Evolutionary conservation across 768 basidiomycete species (phyloP), one percentile per base, ranked within the genome.

Genomic region (Holtermanniella nyarrowii): DNA sequence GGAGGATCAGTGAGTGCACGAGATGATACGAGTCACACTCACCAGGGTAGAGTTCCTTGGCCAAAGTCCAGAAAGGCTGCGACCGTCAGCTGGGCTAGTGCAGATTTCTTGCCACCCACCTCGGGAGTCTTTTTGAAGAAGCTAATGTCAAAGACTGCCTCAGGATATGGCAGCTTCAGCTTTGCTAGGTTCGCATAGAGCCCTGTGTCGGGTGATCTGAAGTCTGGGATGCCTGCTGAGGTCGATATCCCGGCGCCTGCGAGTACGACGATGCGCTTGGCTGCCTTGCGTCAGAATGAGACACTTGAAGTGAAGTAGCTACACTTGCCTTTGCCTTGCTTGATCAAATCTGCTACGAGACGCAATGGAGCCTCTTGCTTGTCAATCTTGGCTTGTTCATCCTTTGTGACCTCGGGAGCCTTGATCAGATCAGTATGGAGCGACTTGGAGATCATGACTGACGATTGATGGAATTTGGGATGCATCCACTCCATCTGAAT

Each of bases 141-240:
- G 45, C 76, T 75, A 62, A 97, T 84, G 59, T 96, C 86, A 62
- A 97, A 97, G 25, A 96, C 90, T 0, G 91, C 91, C 64, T 97
- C 91, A 0, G 91, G 89, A 61, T 85, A 82, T n/a, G 89, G 90
- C 14, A 76, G 60, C 39, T 74, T 65, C 53, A 74, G 67, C 18
- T 62, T 60, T 46, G 68, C 60, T 1, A 76, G 63, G 52, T 75
- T 76, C 42, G 62, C 60, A 58, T 75, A 76, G 16, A 76, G 56
- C 0, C 88, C 89, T 27, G 88, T 90, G 21, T 82, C 79, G 0
- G 86, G 85, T 10, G 85, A 86, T 55, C 90, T 76, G 68, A 91
- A 95, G 71, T 95, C 88, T 12, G 89, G 89, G 5, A 64, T 62
- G 16, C 62, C 61, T 1, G 62, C 61, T 18, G 62, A 66, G 16